phyloP scores from a whole-genome alignment of 345 rosid species.

The Cardamine occulta region DNA sequence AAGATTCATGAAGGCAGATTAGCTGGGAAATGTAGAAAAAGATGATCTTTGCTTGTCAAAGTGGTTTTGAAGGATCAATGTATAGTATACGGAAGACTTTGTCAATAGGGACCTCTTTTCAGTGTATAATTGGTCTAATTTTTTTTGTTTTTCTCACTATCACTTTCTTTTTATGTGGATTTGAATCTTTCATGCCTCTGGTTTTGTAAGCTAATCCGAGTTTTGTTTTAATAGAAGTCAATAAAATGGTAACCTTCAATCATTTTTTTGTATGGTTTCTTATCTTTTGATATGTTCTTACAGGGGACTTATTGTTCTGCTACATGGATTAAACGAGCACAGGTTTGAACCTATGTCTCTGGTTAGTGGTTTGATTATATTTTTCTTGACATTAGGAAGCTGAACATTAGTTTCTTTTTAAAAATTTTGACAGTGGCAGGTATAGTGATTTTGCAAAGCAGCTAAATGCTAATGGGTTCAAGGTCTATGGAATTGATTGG shows the following conservation, averaged over 20 bases:
- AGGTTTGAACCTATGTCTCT: slow-evolving; percentile 54
- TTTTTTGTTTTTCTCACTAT: background rate
- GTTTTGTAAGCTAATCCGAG: background rate
- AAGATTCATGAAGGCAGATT: background rate
- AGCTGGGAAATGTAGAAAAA: slow-evolving; percentile 23
- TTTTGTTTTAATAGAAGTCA: background rate
- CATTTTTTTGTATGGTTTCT: slow-evolving; percentile 4
- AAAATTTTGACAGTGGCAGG: slow-evolving; percentile 62
- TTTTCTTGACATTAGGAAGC: background rate
- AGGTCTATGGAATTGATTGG: slow-evolving; percentile 95
- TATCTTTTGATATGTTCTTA: slow-evolving; percentile 28
- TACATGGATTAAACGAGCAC: slow-evolving; percentile 95
- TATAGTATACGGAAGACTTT: slow-evolving; percentile 5
- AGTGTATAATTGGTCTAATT: background rate
- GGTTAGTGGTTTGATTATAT: background rate
- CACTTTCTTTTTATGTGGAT: background rate
- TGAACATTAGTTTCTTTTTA: background rate
- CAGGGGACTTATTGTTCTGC: slow-evolving; percentile 82
- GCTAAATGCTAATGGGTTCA: slow-evolving; percentile 78
- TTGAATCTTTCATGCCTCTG: too few species aligned
- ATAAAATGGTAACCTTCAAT: background rate
- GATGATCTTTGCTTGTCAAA: background rate
- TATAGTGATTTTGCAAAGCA: slow-evolving; percentile 85
- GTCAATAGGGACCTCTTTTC: background rate
- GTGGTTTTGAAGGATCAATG: background rate